Evolutionary conservation across 2,329 filamentous ascomycete genomes (phyloP), one percentile per base, ranked within the genome.

Genomic region (Aspergillus hortae): DNA sequence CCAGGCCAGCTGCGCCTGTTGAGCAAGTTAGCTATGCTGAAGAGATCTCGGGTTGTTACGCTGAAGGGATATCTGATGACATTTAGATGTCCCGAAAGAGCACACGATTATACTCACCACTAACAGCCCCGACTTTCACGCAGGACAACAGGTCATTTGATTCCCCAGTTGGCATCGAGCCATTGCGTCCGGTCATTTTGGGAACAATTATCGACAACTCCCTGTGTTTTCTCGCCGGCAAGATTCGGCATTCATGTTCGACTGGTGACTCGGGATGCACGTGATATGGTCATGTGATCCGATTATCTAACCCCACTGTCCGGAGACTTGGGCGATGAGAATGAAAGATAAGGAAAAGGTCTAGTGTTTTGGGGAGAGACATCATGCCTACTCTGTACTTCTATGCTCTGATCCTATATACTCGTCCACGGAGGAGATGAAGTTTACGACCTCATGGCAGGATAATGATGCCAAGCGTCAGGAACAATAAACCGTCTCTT

Each of bases 61-160:
- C 27, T 30, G 27, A 30, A 9, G 27, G 25, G 10, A 30, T 11
- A 30, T 9, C 10, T 30, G 27, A 30, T 30, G 27, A 7, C 6
- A 10, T 30, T 5, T 30, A 30, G 27, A 30, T 30, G 27, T 30
- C 6, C 27, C 27, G 10, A 30, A 30, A 11, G 7, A 11, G 27
- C 27, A 11, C 27, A 10, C 27, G 27, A 30, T 7, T 23, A 54
- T 46, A 71, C 70, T 49, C 55, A 88, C 86, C 86, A 49, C 78
- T 76, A 50, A 79, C 67, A n/a, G 76, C 76, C 25, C 85, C 86
- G 51, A 85, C 75, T 61, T 84, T 80, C 45, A 87, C 64, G 19
- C 84, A 78, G 17, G 73, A 59, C 36, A 64, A 17, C 40, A 69
- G 40, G 6, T 60, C 19, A 40, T 60, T 60, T 15, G 57, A 47